Evolutionary conservation across 345 rosid species (phyloP).

Genomic region (Barbarea vulgaris): DNA sequence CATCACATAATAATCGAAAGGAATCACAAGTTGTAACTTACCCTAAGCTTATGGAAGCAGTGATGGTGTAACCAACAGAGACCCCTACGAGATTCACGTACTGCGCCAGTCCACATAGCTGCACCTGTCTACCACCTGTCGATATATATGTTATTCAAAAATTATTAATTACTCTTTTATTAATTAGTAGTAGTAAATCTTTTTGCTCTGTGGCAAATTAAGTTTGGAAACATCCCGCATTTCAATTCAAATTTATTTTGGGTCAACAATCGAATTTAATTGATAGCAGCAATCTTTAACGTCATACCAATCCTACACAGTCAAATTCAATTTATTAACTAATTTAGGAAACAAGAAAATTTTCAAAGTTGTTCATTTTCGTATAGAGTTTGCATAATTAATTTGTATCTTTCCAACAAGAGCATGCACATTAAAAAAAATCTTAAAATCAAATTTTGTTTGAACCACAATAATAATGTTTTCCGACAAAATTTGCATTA

Average conservation of each 20-base stretch:
- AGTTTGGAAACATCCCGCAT: neutral
- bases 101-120: slow-evolving; percentile 80
- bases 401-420: slow-evolving; percentile 17
- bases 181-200: neutral
- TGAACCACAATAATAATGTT: neutral
- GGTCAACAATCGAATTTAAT: slow-evolving; percentile 28
- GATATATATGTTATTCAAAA: neutral
- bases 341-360: neutral
- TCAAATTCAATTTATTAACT: slow-evolving; percentile 7
- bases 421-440: slow-evolving; percentile 9
- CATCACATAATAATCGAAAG: neutral
- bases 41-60: slow-evolving; percentile 94
- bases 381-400: neutral
- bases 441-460: neutral
- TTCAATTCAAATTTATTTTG: slow-evolving; percentile 2
- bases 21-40: slow-evolving; percentile 44
- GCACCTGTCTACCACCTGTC: slow-evolving; percentile 61
- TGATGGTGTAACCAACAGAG: slow-evolving; percentile 81
- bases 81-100: slow-evolving; percentile 71
- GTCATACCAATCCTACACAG: neutral
- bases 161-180: neutral
- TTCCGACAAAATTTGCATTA: neutral
- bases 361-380: neutral
- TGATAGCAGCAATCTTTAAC: neutral
- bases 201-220: neutral